Base-by-base conservation (phyloP, 2,329 filamentous ascomycete genomes). In the Diaporthe ampelina region DNA sequence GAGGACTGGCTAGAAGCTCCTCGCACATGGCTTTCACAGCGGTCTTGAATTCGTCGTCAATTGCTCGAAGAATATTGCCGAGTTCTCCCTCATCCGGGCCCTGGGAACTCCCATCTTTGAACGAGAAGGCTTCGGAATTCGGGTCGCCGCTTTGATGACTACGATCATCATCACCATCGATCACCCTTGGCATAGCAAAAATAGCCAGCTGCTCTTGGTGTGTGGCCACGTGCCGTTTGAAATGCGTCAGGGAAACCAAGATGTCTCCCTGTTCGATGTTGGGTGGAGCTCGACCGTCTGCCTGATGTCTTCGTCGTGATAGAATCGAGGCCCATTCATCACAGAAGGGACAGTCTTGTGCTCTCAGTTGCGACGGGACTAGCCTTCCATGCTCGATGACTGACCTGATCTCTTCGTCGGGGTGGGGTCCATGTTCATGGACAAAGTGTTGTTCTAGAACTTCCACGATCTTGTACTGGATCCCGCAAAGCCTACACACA, bases 211-310 rank as follows among this genome's bases (percentile, higher is more conserved):
- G 57, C 24, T 61, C 57, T 15, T 43, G 57, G 13, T 61, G 57
- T 61, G 57, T 61, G 57, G 57, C 57, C 6, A 61, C 37, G 15
- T 61, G 57, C 15, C 57, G 57, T 13, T 61, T 61, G 37, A 61
- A 61, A 40, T 61, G 57, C 5, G 57, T 61, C 1, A 61, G 37
- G 15, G 57, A 61, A 43, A 61, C 57, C 15, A 43, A 1, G n/a
- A 61, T 43, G 19, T 43, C 35, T 2, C 21, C 13, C 0, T 19
- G 13, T 1, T 26, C 21, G 15, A 17, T 43, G 9, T 6, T 59
- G 1, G n/a, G n/a, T 59, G 56, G 40, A 8, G 21, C 11, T 43
- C 15, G 57, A 5, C 3, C 35, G 9, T 61, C 57, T 26, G 13
- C 24, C 17, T 9, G 11, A 26, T 40, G 21, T 8, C 57, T 26